These are phyloP conservation scores for Fusarium annulatum DNA, from an alignment of 2,329 filamentous ascomycete genomes.

Conservation along the genomic window DNA sequence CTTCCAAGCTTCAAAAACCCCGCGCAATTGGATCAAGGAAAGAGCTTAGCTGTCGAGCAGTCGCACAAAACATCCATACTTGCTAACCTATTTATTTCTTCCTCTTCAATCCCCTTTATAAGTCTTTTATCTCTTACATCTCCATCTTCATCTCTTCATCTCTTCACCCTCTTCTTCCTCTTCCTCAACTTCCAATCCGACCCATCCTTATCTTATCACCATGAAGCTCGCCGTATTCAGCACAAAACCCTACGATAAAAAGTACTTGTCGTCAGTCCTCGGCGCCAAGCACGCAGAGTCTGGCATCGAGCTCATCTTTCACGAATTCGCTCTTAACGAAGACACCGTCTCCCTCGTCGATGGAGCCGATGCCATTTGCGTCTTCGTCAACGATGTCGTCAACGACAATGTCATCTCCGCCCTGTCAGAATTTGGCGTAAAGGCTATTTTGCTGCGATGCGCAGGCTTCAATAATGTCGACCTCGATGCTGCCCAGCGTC, in stretches of 20 bases:
- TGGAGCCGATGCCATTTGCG: conserved; percentile 68
- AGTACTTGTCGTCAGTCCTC: conserved; percentile 61
- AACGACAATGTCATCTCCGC: conserved; percentile 61
- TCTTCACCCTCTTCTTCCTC: neutral
- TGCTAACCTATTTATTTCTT: neutral
- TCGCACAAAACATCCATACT: neutral
- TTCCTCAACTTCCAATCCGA: neutral
- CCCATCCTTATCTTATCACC: conserved; percentile 2
- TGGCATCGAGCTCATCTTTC: conserved; percentile 64
- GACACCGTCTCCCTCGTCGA: conserved; percentile 67
- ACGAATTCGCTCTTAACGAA: conserved; percentile 66
- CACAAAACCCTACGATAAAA: conserved; percentile 71
- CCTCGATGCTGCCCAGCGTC: conserved; percentile 62
- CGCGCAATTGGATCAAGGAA: conserved; percentile 22
- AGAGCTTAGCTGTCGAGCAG: conserved; percentile 5
- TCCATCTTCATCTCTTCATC: neutral
- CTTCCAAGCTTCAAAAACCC: conserved; percentile 35
- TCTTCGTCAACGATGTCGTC: conserved; percentile 75
- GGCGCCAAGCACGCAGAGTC: conserved; percentile 47
- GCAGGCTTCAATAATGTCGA: conserved; percentile 77
- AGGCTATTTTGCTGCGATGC: conserved; percentile 72
- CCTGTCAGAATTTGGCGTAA: conserved; percentile 62
- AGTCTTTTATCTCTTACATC: neutral
- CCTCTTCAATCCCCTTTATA: neutral
- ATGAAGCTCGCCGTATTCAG: conserved; percentile 74